phyloP scores from a whole-genome alignment of 805 yeast genomes.

The Candida krabiensis region DNA sequence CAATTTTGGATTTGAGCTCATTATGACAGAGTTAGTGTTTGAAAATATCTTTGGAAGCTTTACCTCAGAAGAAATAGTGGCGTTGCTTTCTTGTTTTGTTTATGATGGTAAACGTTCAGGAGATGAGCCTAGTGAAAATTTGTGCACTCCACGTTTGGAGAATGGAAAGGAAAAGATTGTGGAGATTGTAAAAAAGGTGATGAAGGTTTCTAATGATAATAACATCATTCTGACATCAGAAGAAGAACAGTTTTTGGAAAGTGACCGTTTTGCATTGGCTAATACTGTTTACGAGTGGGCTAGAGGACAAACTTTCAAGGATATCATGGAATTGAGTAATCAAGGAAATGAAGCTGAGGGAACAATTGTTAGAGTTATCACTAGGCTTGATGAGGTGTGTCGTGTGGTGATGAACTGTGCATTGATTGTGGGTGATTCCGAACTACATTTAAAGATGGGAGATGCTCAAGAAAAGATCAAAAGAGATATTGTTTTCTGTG shows the following conservation, averaged over 20 bases:
- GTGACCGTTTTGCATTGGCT: slow-evolving; percentile 84
- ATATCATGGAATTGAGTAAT: slow-evolving; percentile 83
- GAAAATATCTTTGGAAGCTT: slow-evolving; percentile 92
- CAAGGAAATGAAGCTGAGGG: slow-evolving; percentile 79
- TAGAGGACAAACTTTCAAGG: slow-evolving; percentile 85
- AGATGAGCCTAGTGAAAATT: slow-evolving; percentile 49
- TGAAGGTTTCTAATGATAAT: slow-evolving; percentile 59
- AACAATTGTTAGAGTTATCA: slow-evolving; percentile 92
- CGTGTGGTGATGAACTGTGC: slow-evolving; percentile 94
- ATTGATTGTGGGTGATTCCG: slow-evolving; percentile 88
- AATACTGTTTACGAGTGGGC: slow-evolving; percentile 99
- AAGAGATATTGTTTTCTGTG: slow-evolving; percentile 96
- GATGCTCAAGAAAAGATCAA: slow-evolving; percentile 93
- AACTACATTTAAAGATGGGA: slow-evolving; percentile 84
- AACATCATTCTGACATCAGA: slow-evolving; percentile 80
- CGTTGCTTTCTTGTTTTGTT: slow-evolving; percentile 85
- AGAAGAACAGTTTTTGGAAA: slow-evolving; percentile 80
- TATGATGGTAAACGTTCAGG: slow-evolving; percentile 79
- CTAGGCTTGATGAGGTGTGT: slow-evolving; percentile 91
- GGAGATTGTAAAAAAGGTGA: slow-evolving; percentile 64
- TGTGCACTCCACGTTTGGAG: slow-evolving; percentile 75
- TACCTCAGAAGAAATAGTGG: slow-evolving; percentile 97
- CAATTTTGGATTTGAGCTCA: slow-evolving; percentile 87
- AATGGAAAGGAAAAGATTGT: slow-evolving; percentile 65
- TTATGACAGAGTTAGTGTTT: slow-evolving; percentile 82